Evolutionary conservation across 495 filamentous ascomycete species (phyloP).

Genomic region (Tuber brumale): DNA sequence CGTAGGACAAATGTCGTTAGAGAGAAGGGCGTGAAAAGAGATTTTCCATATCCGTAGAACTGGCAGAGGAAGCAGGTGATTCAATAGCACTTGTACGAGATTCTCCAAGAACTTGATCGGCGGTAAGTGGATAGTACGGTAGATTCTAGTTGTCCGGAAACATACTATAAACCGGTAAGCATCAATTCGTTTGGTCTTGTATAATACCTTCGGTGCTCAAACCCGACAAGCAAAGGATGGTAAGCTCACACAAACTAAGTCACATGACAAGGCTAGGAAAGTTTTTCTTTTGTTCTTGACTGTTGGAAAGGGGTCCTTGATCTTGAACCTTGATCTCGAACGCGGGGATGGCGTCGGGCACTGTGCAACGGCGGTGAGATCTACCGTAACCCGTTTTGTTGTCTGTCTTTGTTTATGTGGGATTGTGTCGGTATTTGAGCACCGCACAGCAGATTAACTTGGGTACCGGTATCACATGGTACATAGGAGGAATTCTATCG

Average conservation of each 20-base stretch:
- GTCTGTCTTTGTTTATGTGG: neutral
- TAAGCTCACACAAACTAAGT: neutral
- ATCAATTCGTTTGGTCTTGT: neutral
- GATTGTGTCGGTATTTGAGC: neutral
- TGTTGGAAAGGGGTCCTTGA: neutral
- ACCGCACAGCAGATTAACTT: neutral
- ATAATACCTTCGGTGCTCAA: neutral
- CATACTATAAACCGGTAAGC: neutral
- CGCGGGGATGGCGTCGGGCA: neutral
- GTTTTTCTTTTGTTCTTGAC: neutral
- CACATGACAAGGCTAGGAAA: neutral
- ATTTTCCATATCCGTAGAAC: no score
- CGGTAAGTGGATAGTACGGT: no score
- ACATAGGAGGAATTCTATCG: neutral
- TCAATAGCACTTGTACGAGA: no score
- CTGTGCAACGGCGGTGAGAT: neutral
- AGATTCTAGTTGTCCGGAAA: no score
- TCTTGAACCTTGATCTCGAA: neutral
- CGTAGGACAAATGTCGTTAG: no score
- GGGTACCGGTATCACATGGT: no score
- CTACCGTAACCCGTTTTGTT: neutral
- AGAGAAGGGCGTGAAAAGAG: no score
- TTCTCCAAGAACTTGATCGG: no score
- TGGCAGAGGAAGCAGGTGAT: no score
- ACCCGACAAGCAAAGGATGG: neutral